Evolutionary conservation across 2,329 filamentous ascomycete species (phyloP).

Genomic region (Apiospora saccharicola): DNA sequence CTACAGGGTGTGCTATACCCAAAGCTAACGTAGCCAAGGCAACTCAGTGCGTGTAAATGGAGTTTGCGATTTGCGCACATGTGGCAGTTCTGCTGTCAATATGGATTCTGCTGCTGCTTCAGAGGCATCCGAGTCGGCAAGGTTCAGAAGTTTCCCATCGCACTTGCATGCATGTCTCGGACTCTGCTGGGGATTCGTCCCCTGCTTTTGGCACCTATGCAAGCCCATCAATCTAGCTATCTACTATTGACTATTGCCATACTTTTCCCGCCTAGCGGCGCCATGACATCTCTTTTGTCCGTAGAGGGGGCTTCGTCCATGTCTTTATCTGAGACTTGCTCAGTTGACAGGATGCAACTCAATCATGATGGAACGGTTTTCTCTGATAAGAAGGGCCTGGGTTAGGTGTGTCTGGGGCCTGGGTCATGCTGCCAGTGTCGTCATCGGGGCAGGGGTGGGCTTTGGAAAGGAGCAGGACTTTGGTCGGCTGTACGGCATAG

Average conservation of each 20-base stretch:
- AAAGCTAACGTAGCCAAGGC: conserved; percentile 18
- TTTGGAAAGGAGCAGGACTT: conserved; percentile 1
- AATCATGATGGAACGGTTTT: conserved; percentile 7
- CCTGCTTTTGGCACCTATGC: conserved; percentile 7
- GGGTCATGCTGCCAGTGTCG: conserved; percentile 7
- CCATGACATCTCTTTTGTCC: not conserved
- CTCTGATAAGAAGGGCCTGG: conserved; percentile 1
- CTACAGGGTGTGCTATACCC: not conserved
- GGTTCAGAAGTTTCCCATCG: conserved; percentile 9
- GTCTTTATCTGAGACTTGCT: not conserved
- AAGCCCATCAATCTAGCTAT: conserved; percentile 5
- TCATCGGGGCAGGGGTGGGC: conserved; percentile 2
- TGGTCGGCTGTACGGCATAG: conserved; percentile 6
- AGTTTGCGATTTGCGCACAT: conserved; percentile 4
- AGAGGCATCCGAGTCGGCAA: conserved; percentile 8
- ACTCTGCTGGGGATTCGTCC: not conserved
- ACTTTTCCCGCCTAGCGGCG: conserved; percentile 13
- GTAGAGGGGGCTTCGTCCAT: conserved; percentile 12
- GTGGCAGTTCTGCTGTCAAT: conserved; percentile 11
- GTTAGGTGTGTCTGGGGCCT: conserved; percentile 3
- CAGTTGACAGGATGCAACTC: conserved; percentile 18
- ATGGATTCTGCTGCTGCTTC: not conserved
- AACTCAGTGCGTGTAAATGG: not conserved
- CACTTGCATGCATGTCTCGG: conserved; percentile 13
- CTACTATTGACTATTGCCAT: conserved; percentile 4